Evolutionary conservation across 805 yeast genomes (phyloP).

Genomic region (Cyberlindnera mrakii): DNA sequence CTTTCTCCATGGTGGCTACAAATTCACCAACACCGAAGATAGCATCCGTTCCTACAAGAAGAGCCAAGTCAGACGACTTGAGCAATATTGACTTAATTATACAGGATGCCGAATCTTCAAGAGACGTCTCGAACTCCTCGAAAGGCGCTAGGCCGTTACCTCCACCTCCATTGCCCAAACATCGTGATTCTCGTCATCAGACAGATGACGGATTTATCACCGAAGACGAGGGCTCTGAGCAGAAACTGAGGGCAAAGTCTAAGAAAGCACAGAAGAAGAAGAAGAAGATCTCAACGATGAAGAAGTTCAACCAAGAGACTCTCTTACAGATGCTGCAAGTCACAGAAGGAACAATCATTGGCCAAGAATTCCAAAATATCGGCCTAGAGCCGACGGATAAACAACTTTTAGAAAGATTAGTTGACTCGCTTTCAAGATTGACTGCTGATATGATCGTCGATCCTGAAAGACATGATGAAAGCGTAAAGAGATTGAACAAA

Average conservation of each 20-base stretch:
- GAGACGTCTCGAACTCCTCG: constrained; percentile 5
- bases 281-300: constrained; percentile 7
- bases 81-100: constrained; percentile 9
- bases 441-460: constrained; percentile 90
- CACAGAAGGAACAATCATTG: constrained; percentile 36
- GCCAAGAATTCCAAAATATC: constrained; percentile 63
- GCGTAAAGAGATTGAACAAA: constrained; percentile 69
- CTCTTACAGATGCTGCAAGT: constrained; percentile 31
- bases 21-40: neutral
- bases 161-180: constrained; percentile 25
- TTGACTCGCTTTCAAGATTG: constrained; percentile 77
- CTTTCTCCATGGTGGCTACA: constrained; percentile 10
- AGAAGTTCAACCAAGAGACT: constrained; percentile 27
- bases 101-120: constrained; percentile 4
- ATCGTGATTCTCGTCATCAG: neutral
- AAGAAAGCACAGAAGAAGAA: constrained; percentile 5
- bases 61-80: constrained; percentile 10
- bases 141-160: constrained; percentile 21
- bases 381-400: constrained; percentile 74
- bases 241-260: neutral
- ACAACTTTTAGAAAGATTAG: constrained; percentile 73
- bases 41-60: neutral
- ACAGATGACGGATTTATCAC: constrained; percentile 23
- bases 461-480: constrained; percentile 73
- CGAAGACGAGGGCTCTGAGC: constrained; percentile 17